These are phyloP conservation scores for Meredithiella fracta DNA, from an alignment of 2,329 filamentous ascomycete genomes.

Conservation along the genomic window DNA sequence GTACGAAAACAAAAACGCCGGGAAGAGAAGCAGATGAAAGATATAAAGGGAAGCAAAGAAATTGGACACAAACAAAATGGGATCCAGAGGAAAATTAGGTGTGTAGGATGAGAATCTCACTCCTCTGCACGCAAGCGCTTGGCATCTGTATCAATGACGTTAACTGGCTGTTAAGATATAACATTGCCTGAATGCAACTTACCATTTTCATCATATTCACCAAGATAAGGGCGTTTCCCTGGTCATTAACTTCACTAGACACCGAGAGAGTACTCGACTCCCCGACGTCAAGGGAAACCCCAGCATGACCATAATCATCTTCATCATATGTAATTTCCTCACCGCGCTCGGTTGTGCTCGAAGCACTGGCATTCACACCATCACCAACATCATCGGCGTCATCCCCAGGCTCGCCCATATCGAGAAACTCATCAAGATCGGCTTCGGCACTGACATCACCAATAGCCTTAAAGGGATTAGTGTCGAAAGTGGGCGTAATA, in stretches of 20 bases:
- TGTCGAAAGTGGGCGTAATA: constrained; percentile 6
- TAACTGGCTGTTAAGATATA: background rate
- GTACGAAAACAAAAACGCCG: background rate
- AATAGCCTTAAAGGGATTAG: constrained; percentile 6
- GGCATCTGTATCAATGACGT: constrained; percentile 3
- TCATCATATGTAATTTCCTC: constrained; percentile 15
- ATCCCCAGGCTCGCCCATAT: background rate
- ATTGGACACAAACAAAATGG: background rate
- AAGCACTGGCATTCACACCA: background rate
- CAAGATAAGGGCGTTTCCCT: constrained; percentile 10
- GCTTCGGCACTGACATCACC: constrained; percentile 6
- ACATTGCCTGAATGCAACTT: background rate
- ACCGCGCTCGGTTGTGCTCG: constrained; percentile 14
- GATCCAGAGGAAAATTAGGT: background rate
- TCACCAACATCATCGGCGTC: background rate
- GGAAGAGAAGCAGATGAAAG: background rate
- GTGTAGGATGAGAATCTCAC: background rate
- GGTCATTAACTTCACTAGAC: constrained; percentile 12
- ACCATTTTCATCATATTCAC: constrained; percentile 11
- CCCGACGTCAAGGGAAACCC: constrained; percentile 10
- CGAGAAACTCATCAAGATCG: constrained; percentile 10
- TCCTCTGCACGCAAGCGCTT: constrained; percentile 9
- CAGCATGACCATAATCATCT: constrained; percentile 12
- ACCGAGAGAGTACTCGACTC: constrained; percentile 10
- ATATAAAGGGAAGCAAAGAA: background rate